Base-by-base conservation (phyloP, 2,329 filamentous ascomycete species). In the Juglanconis juglandina region DNA sequence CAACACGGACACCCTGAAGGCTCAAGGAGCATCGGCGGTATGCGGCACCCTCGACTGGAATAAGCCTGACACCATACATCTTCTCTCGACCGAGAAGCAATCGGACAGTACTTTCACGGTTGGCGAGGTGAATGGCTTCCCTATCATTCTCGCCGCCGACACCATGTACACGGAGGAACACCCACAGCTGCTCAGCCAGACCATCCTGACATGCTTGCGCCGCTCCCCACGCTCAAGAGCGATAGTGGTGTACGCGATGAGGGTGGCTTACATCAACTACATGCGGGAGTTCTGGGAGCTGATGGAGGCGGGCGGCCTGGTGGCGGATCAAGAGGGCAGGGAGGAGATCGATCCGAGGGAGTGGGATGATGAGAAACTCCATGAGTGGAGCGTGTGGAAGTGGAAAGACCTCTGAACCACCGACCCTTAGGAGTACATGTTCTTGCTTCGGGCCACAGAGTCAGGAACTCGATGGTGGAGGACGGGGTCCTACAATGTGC, bases 331-430 rank as follows among this genome's bases (percentile, higher is more conserved):
- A 34, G 58, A 63, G 47, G 61, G 61, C 35, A 37, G 61, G 13
- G 61, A 59, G 9, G 61, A 63, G n/a, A 63, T 63, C 39, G 58
- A 63, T 30, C 41, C 60, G 3, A 46, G 49, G 32, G 61, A 63
- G 30, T 63, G 61, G 61, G 61, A 63, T 33, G 61, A 63, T 11
- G 61, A 63, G 34, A 63, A 63, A 46, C 53, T 63, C 2, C 61
- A 63, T 11, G 61, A 63, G 34, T 63, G 61, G 61, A 60, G 54
- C 10, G 61, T 63, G 11, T 63, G 61, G 61, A 63, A 63, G 11
- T 63, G 61, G 61, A 61, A 60, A 6, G 61, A 63, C 7, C 34
- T 63, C 0, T 60, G 53, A 60, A 5, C 10, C 1, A 11, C 5
- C 5, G 10, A 14, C 6, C 39, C 39, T 13, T 4, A 42, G 39